Conservation (phyloP, 768 basidiomycete species). For the Psilocybe sp. region DNA sequence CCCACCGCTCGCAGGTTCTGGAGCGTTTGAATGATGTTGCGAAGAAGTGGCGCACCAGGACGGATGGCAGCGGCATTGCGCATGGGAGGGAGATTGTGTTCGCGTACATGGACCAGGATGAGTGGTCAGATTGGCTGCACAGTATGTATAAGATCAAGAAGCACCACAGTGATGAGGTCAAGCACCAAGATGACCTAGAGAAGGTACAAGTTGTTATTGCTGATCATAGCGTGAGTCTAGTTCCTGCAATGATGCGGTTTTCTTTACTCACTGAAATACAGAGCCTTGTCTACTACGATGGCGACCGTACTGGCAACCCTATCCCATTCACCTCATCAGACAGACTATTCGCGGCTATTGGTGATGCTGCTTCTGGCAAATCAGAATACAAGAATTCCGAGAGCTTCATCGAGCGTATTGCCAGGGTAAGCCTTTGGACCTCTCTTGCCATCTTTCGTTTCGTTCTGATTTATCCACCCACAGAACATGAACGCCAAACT, state of each 20-base stretch:
- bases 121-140: conserved; percentile 89
- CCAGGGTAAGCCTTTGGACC: conserved; percentile 42
- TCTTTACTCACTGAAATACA: conserved; percentile 22
- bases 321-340: conserved; percentile 52
- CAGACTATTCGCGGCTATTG: conserved; percentile 66
- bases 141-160: conserved; percentile 77
- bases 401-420: conserved; percentile 63
- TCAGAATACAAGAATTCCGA: conserved; percentile 62
- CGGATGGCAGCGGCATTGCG: conserved; percentile 35
- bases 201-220: conserved; percentile 64
- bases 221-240: conserved; percentile 66
- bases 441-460: conserved; percentile 3
- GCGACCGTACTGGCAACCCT: conserved; percentile 49
- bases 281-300: conserved; percentile 76
- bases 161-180: conserved; percentile 7
- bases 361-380: conserved; percentile 54
- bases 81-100: conserved; percentile 69
- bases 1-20: conserved; percentile 37
- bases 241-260: conserved; percentile 1
- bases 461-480: neutral
- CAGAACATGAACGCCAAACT: conserved; percentile 44
- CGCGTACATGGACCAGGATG: conserved; percentile 83
- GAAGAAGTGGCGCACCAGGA: conserved; percentile 54
- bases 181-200: conserved; percentile 26
- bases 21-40: conserved; percentile 50